phyloP scores from a whole-genome alignment of 2,329 filamentous ascomycete genomes.

The Alternaria sp. region DNA sequence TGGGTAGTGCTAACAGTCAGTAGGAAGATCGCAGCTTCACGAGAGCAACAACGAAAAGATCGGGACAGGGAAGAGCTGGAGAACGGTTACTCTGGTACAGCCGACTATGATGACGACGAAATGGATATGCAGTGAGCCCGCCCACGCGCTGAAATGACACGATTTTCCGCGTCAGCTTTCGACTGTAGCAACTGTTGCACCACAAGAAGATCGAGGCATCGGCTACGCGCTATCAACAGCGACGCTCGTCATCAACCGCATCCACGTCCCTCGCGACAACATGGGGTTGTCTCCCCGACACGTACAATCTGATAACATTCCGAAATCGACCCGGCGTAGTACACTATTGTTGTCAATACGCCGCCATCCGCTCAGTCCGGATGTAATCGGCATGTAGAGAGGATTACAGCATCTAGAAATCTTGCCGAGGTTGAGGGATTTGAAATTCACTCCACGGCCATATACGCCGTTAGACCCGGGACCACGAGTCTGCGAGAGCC shows the following conservation, averaged over 20 bases:
- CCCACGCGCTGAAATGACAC: neutral
- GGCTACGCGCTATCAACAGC: neutral
- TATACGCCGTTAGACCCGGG: neutral
- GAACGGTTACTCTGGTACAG: constrained; percentile 60
- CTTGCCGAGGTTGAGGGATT: neutral
- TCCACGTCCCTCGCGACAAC: neutral
- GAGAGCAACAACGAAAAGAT: constrained; percentile 78
- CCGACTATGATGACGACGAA: constrained; percentile 65
- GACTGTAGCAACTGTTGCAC: neutral
- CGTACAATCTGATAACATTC: neutral
- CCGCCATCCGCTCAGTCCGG: neutral
- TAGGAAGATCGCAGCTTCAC: constrained; percentile 79
- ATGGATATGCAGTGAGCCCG: constrained; percentile 46
- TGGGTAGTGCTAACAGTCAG: constrained; percentile 10
- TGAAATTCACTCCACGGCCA: neutral
- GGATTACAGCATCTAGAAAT: neutral
- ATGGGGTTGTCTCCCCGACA: neutral
- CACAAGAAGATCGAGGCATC: neutral
- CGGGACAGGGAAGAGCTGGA: constrained; percentile 73
- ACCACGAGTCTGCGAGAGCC: neutral
- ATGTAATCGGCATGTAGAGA: neutral
- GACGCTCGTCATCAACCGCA: neutral
- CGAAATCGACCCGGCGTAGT: neutral
- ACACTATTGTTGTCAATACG: neutral
- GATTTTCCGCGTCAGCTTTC: neutral